These are phyloP conservation scores for Vanrija humicola DNA, from an alignment of 1,284 basidiomycete species.

Conservation along the genomic window DNA sequence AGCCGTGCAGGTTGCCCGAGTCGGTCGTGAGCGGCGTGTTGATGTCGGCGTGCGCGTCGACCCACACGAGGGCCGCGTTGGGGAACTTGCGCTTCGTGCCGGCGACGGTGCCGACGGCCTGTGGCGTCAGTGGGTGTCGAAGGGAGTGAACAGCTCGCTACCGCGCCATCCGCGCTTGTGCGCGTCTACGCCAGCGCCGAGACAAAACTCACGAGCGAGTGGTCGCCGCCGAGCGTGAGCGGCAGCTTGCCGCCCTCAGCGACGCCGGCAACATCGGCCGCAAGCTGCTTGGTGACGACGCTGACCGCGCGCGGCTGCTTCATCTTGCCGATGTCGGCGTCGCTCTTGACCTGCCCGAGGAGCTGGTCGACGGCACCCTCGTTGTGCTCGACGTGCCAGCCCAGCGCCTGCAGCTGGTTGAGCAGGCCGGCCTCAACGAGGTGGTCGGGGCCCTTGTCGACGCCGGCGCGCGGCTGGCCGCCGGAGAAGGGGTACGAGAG, in stretches of 20 bases:
- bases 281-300: constrained; percentile 74
- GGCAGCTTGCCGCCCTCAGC: constrained; percentile 75
- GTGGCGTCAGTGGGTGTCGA: constrained; percentile 4
- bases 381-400: constrained; percentile 84
- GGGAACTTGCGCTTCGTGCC: constrained; percentile 53
- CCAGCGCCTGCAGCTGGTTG: constrained; percentile 69
- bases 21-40: constrained; percentile 83
- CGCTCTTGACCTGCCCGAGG: constrained; percentile 40
- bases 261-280: constrained; percentile 69
- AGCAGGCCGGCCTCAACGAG: constrained; percentile 80
- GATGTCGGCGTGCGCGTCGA: constrained; percentile 91
- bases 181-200: background rate
- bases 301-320: constrained; percentile 85
- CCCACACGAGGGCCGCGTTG: constrained; percentile 82
- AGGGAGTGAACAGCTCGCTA: background rate
- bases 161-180: background rate
- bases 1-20: constrained; percentile 95
- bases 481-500: constrained; percentile 66
- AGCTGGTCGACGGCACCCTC: constrained; percentile 78
- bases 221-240: constrained; percentile 93
- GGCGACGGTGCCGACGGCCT: constrained; percentile 78
- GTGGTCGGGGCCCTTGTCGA: constrained; percentile 85
- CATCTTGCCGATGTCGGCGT: constrained; percentile 79
- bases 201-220: constrained; percentile 66
- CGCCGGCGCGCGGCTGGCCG: constrained; percentile 66